These are phyloP conservation scores for Macrolepiota fuliginosa DNA, from an alignment of 768 basidiomycete species.

Conservation along the genomic window DNA sequence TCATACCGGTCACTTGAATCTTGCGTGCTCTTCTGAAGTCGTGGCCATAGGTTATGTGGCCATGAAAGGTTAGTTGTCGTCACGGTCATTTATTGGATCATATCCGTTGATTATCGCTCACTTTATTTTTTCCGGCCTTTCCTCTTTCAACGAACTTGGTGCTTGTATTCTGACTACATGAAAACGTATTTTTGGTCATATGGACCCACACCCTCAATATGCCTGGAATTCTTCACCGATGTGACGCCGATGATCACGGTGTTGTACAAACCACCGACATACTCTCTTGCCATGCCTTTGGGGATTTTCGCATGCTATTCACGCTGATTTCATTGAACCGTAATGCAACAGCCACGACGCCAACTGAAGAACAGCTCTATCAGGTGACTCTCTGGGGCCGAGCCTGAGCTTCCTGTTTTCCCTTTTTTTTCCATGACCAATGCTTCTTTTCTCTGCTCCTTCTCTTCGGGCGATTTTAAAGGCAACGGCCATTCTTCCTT, in stretches of 20 bases:
- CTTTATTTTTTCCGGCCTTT: conserved; percentile 6
- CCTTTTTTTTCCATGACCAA: conserved; percentile 5
- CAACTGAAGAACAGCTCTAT: conserved; percentile 53
- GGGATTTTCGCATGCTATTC: conserved; percentile 19
- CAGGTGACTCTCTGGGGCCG: conserved; percentile 33
- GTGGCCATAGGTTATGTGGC: conserved; percentile 53
- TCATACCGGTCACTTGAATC: conserved; percentile 1
- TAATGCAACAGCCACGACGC: conserved; percentile 39
- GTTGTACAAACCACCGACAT: conserved; percentile 2
- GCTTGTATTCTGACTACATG: background rate
- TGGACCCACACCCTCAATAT: background rate
- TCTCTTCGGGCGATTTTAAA: background rate
- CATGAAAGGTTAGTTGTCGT: conserved; percentile 52
- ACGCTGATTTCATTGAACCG: conserved; percentile 15
- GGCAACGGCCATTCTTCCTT: conserved; percentile 3
- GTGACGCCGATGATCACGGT: conserved; percentile 8
- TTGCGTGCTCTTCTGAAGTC: conserved; percentile 32
- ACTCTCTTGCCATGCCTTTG: background rate
- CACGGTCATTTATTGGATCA: conserved; percentile 13
- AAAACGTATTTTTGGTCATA: background rate
- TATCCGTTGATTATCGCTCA: conserved; percentile 12
- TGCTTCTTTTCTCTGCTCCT: conserved; percentile 14
- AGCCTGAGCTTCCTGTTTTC: background rate
- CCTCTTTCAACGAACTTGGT: conserved; percentile 7
- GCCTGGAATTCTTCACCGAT: conserved; percentile 9